A percentile compares a stretch with the other conserved stretches of the same genome.
phyloP scores from a whole-genome alignment of 345 rosid genomes.

The Balakata baccata region DNA sequence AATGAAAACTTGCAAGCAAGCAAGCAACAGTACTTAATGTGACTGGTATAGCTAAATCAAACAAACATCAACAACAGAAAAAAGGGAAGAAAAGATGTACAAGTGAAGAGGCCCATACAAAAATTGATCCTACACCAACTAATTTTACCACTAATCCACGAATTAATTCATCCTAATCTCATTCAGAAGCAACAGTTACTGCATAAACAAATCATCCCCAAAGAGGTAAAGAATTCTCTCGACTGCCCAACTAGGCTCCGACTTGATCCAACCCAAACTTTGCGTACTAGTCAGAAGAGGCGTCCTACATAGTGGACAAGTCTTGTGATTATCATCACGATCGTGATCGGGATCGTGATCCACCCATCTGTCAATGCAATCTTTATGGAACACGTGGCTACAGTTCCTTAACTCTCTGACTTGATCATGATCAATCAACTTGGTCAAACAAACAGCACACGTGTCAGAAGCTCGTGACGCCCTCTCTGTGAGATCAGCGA shows the following conservation, averaged over 20 bases:
- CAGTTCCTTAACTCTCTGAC: slow-evolving; percentile 83
- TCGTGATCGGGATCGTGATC: slow-evolving; percentile 54
- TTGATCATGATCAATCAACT: slow-evolving; percentile 50
- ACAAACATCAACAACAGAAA: too few relatives aligned
- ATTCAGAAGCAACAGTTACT: background rate
- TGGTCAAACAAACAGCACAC: slow-evolving; percentile 79
- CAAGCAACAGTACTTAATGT: too few relatives aligned
- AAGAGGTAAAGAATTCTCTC: slow-evolving; percentile 82
- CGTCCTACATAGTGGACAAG: slow-evolving; percentile 86
- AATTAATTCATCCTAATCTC: background rate
- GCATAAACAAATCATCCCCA: slow-evolving; percentile 67
- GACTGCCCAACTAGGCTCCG: slow-evolving; percentile 92
- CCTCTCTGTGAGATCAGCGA: slow-evolving; percentile 50
- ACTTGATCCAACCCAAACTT: slow-evolving; percentile 35
- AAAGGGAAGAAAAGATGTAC: background rate
- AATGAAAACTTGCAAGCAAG: too few relatives aligned
- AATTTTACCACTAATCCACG: background rate
- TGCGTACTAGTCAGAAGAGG: slow-evolving; percentile 59
- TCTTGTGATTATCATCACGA: slow-evolving; percentile 49
- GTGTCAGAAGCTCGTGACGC: slow-evolving; percentile 39
- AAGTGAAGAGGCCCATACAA: background rate
- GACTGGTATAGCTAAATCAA: too few relatives aligned
- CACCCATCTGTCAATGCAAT: slow-evolving; percentile 87
- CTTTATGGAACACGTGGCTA: slow-evolving; percentile 81
- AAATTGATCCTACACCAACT: background rate